These are phyloP conservation scores for Ophiostoma ulmi DNA, from an alignment of 2,329 filamentous ascomycete genomes.

Conservation along the genomic window DNA sequence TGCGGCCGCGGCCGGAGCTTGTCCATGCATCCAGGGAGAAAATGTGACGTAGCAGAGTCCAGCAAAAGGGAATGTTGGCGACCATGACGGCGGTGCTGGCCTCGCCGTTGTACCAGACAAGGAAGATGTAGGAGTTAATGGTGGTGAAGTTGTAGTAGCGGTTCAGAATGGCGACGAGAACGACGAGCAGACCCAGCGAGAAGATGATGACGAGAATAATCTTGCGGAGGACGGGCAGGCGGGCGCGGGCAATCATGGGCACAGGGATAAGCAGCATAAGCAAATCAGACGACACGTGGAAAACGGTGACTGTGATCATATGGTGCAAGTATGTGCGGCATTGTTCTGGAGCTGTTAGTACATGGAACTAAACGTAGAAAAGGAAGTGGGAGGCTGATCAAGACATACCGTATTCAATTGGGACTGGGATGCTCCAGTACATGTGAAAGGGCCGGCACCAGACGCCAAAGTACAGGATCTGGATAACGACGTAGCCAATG, in stretches of 20 bases:
- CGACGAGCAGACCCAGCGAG: slow-evolving; percentile 48
- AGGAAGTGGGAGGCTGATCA: neutral
- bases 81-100: slow-evolving; percentile 55
- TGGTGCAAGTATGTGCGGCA: slow-evolving; percentile 45
- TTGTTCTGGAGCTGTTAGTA: slow-evolving; percentile 33
- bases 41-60: slow-evolving; percentile 49
- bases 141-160: slow-evolving; percentile 57
- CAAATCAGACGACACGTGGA: slow-evolving; percentile 45
- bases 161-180: slow-evolving; percentile 55
- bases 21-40: slow-evolving; percentile 29
- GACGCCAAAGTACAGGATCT: slow-evolving; percentile 33
- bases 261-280: slow-evolving; percentile 43
- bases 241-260: slow-evolving; percentile 41
- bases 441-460: slow-evolving; percentile 50
- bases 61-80: slow-evolving; percentile 56
- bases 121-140: slow-evolving; percentile 52
- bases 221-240: slow-evolving; percentile 40
- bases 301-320: slow-evolving; percentile 44
- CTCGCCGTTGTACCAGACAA: slow-evolving; percentile 58
- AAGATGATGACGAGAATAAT: slow-evolving; percentile 51
- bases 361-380: neutral
- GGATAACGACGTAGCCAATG: slow-evolving; percentile 26
- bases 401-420: slow-evolving; percentile 30
- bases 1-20: slow-evolving; percentile 17
- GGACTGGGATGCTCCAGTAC: slow-evolving; percentile 49